Conservation (phyloP, 2,329 filamentous ascomycete species). For the Hymenoscyphus infarciens region DNA sequence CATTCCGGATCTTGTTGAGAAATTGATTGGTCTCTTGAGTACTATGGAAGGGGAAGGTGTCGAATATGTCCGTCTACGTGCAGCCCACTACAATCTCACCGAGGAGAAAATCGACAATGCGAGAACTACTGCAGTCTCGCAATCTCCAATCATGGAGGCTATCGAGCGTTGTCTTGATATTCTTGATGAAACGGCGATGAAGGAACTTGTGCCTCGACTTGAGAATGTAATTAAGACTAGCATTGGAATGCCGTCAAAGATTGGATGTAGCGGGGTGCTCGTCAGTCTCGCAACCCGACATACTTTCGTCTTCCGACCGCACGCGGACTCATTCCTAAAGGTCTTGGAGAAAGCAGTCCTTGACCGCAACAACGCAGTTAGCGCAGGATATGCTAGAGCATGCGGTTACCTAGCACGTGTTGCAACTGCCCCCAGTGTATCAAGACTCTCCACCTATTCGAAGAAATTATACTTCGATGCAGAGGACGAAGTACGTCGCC, state of each 20-base stretch:
- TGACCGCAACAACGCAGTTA: conserved; percentile 92
- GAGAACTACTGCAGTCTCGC: conserved; percentile 74
- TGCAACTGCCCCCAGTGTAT: conserved; percentile 47
- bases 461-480: conserved; percentile 75
- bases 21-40: conserved; percentile 77
- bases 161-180: conserved; percentile 86
- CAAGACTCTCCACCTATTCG: conserved; percentile 49
- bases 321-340: conserved; percentile 72
- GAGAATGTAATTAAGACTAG: conserved; percentile 79
- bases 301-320: conserved; percentile 67
- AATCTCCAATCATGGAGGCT: conserved; percentile 86
- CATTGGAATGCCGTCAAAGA: conserved; percentile 88
- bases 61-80: conserved; percentile 90
- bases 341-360: conserved; percentile 77
- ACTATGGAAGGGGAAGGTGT: conserved; percentile 84
- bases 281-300: conserved; percentile 81
- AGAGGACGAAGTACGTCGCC: conserved; percentile 71
- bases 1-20: conserved; percentile 75
- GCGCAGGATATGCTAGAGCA: conserved; percentile 80
- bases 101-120: conserved; percentile 88
- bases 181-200: conserved; percentile 75
- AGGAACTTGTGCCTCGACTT: conserved; percentile 65
- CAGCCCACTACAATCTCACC: conserved; percentile 76
- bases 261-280: conserved; percentile 82
- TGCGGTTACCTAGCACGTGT: conserved; percentile 77